Evolutionary conservation across 306 rosid species (phyloP).

Genomic region (Acmispon strigosus): DNA sequence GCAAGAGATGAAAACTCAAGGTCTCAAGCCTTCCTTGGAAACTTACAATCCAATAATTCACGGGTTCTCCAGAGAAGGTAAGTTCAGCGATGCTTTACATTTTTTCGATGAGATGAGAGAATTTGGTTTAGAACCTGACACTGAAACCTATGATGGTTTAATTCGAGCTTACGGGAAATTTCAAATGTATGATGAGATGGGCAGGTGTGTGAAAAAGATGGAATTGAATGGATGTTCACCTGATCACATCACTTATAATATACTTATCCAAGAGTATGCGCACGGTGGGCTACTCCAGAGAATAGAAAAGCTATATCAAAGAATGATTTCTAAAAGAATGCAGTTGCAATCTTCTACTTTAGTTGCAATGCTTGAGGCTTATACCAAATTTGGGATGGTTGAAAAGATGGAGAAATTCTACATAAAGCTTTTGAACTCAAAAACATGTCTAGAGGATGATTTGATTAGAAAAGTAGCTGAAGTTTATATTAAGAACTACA

Average conservation of each 20-base stretch:
- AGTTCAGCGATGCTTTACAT: slow-evolving; percentile 36
- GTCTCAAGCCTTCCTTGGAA: slow-evolving; percentile 40
- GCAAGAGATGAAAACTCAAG: slow-evolving; percentile 44
- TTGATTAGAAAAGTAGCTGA: slow-evolving; percentile 54
- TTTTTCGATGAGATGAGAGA: slow-evolving; percentile 56
- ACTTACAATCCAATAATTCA: slow-evolving; percentile 52
- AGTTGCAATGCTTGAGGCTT: slow-evolving; percentile 65
- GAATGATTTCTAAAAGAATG: slow-evolving; percentile 56
- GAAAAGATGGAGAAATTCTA: slow-evolving; percentile 66
- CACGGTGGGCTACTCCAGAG: slow-evolving; percentile 54
- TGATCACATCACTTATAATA: slow-evolving; percentile 55
- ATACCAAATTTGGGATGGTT: slow-evolving; percentile 56
- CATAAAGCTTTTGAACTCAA: slow-evolving; percentile 33
- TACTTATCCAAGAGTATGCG: slow-evolving; percentile 60
- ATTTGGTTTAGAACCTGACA: slow-evolving; percentile 28
- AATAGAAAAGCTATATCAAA: slow-evolving; percentile 50
- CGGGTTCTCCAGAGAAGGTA: slow-evolving; percentile 42
- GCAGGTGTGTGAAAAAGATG: slow-evolving; percentile 54
- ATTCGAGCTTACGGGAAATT: slow-evolving; percentile 62
- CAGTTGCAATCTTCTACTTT: slow-evolving; percentile 49
- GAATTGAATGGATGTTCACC: slow-evolving; percentile 51
- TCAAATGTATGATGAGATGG: slow-evolving; percentile 68
- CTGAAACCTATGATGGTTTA: slow-evolving; percentile 58
- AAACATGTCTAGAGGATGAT: slow-evolving; percentile 44
- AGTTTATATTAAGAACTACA: slow-evolving; percentile 51